These are phyloP conservation scores for Sporodiniella umbellata DNA, from an alignment of 371 early-diverging fungal genomes.

Conservation along the genomic window DNA sequence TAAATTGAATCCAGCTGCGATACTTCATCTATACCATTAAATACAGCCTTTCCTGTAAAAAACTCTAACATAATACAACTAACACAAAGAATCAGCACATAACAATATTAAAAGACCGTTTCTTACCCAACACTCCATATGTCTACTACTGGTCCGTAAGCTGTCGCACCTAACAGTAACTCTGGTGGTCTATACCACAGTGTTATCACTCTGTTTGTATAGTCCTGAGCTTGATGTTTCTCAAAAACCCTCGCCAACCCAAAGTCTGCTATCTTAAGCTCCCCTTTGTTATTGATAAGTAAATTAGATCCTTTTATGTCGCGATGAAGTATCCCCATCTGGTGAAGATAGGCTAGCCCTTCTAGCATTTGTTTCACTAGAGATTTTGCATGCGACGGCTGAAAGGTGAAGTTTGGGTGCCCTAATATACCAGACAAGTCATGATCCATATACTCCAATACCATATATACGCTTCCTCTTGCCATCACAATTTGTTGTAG, in stretches of 20 bases:
- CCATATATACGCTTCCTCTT: slow-evolving; percentile 82
- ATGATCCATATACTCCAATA: slow-evolving; percentile 97
- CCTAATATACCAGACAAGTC: slow-evolving; percentile 91
- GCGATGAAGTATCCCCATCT: slow-evolving; percentile 78
- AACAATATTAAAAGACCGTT: not conserved
- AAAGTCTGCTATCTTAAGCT: slow-evolving; percentile 91
- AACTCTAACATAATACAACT: slow-evolving; percentile 88
- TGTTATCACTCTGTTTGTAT: slow-evolving; percentile 96
- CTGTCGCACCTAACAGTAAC: slow-evolving; percentile 89
- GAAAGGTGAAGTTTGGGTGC: slow-evolving; percentile 74
- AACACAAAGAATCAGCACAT: not conserved
- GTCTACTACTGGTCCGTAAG: slow-evolving; percentile 95
- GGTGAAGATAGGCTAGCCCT: slow-evolving; percentile 85
- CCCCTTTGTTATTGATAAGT: slow-evolving; percentile 84
- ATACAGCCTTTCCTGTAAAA: slow-evolving; percentile 72
- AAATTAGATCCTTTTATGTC: slow-evolving; percentile 97
- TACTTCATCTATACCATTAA: slow-evolving; percentile 80
- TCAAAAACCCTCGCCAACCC: slow-evolving; percentile 78
- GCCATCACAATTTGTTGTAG: slow-evolving; percentile 82
- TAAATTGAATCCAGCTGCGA: slow-evolving; percentile 79
- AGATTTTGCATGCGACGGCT: slow-evolving; percentile 78
- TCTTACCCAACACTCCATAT: slow-evolving; percentile 97
- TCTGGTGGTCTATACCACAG: slow-evolving; percentile 96
- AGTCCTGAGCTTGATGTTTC: slow-evolving; percentile 58
- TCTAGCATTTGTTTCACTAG: slow-evolving; percentile 85